Percentiles rank a stretch among this genome's conserved stretches.
These are phyloP conservation scores for Nigrospora oryzae DNA, from an alignment of 2,329 filamentous ascomycete genomes.

Conservation along the genomic window DNA sequence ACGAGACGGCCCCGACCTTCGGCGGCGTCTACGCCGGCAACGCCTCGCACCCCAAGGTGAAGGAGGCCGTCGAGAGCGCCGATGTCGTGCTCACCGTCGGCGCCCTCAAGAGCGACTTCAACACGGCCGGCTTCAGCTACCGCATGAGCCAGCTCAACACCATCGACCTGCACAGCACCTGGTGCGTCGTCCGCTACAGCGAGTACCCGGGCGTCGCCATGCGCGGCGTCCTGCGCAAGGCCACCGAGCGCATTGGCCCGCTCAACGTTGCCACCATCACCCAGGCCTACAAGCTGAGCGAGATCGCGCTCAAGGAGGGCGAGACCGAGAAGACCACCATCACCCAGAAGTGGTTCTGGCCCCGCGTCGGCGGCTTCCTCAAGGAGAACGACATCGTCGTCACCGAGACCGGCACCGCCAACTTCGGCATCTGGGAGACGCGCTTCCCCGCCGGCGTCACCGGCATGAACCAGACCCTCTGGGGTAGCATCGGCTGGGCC, in stretches of 20 bases:
- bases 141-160: slow-evolving; percentile 67
- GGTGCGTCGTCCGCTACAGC: slow-evolving; percentile 66
- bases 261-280: slow-evolving; percentile 46
- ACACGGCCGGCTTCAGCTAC: slow-evolving; percentile 77
- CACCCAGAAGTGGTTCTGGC: slow-evolving; percentile 71
- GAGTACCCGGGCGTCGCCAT: slow-evolving; percentile 72
- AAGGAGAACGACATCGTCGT: slow-evolving; percentile 67
- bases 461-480: slow-evolving; percentile 69
- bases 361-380: slow-evolving; percentile 64
- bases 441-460: slow-evolving; percentile 71
- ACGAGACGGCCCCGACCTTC: slow-evolving; percentile 68
- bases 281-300: slow-evolving; percentile 38
- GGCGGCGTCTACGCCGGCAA: slow-evolving; percentile 81
- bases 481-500: slow-evolving; percentile 60
- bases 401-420: slow-evolving; percentile 81
- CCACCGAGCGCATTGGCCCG: slow-evolving; percentile 52
- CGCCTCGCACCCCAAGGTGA: slow-evolving; percentile 59
- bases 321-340: slow-evolving; percentile 38
- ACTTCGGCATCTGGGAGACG: slow-evolving; percentile 83
- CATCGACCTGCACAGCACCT: slow-evolving; percentile 72
- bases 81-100: slow-evolving; percentile 67
- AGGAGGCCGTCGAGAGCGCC: slow-evolving; percentile 55
- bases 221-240: slow-evolving; percentile 66
- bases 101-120: slow-evolving; percentile 63
- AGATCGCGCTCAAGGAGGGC: slow-evolving; percentile 27